Evolutionary conservation across 192 early-diverging fungal genomes (phyloP).

Genomic region (Irineochytrium annulatum): DNA sequence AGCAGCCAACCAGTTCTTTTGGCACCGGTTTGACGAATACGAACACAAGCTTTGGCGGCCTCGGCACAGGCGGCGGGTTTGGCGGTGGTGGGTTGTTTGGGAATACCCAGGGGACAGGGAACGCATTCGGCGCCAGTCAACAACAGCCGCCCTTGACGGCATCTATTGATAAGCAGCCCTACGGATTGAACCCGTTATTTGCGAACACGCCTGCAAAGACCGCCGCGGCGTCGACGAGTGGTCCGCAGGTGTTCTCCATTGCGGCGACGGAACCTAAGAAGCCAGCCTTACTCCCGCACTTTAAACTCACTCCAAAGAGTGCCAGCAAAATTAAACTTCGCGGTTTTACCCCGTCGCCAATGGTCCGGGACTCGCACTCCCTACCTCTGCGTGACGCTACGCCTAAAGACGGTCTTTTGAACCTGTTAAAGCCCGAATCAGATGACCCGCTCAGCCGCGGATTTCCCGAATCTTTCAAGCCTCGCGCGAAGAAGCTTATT

Average conservation of each 20-base stretch:
- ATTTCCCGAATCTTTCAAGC: constrained; percentile 18
- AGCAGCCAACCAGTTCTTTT: too few relatives aligned
- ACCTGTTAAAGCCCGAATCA: constrained; percentile 1
- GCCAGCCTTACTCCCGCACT: constrained; percentile 63
- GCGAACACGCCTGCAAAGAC: not conserved
- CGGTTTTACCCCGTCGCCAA: constrained; percentile 56
- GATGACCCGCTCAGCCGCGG: constrained; percentile 2
- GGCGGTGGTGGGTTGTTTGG: constrained; percentile 18
- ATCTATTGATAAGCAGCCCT: constrained; percentile 79
- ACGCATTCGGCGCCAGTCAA: constrained; percentile 5
- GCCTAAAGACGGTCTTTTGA: constrained; percentile 12
- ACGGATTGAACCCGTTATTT: constrained; percentile 82
- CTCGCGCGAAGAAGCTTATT: constrained; percentile 26
- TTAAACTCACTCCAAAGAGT: constrained; percentile 70
- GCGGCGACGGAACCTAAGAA: constrained; percentile 55
- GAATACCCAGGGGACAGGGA: constrained; percentile 5
- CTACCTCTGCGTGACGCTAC: constrained; percentile 10
- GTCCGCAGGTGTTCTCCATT: constrained; percentile 20
- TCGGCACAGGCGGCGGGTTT: constrained; percentile 13
- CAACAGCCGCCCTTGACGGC: constrained; percentile 52
- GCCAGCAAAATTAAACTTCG: constrained; percentile 68
- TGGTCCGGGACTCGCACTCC: not conserved
- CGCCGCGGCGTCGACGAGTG: constrained; percentile 11
- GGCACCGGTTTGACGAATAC: too few relatives aligned
- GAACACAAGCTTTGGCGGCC: constrained; percentile 16